Percentiles rank a stretch among this genome's conserved stretches.
These are phyloP conservation scores for Ceriops zippeliana DNA, from an alignment of 345 rosid genomes.

Conservation along the genomic window DNA sequence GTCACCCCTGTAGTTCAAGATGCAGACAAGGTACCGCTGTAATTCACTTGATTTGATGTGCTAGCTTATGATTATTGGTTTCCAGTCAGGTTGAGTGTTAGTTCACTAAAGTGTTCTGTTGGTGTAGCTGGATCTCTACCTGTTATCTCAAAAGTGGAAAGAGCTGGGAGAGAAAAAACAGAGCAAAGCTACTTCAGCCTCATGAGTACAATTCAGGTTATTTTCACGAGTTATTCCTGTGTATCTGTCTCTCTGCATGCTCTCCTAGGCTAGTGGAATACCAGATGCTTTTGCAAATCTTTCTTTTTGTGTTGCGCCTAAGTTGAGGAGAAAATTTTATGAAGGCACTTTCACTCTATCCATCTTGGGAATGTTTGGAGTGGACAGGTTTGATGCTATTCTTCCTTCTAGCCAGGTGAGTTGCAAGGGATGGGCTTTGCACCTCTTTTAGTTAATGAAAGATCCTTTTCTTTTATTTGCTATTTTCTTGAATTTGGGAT, in stretches of 20 bases:
- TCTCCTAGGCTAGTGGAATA: background rate
- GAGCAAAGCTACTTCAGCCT: conserved; percentile 88
- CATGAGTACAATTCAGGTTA: conserved; percentile 90
- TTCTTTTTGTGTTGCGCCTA: background rate
- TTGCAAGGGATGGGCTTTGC: background rate
- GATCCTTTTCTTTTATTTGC: conserved; percentile 9
- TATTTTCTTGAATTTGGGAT: conserved; percentile 12
- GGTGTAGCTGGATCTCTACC: conserved; percentile 76
- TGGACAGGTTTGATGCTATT: conserved; percentile 96
- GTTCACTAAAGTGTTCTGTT: conserved; percentile 19
- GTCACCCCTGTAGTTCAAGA: conserved; percentile 95
- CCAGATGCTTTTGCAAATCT: background rate
- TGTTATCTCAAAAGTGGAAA: conserved; percentile 90
- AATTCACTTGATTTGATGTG: background rate
- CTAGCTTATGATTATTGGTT: no score
- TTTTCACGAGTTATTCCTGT: background rate
- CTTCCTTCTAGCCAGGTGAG: conserved; percentile 94
- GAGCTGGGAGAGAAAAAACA: conserved; percentile 88
- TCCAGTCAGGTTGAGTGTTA: background rate
- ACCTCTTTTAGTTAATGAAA: background rate
- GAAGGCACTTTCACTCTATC: conserved; percentile 94
- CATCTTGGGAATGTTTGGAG: conserved; percentile 94
- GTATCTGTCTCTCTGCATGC: background rate
- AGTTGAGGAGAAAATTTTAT: conserved; percentile 7
- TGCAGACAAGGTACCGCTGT: conserved; percentile 71